Evolutionary conservation across 208 protist genomes (phyloP), one percentile per base, ranked within the genome.

Genomic region (Acanthamoeba lenticulata): DNA sequence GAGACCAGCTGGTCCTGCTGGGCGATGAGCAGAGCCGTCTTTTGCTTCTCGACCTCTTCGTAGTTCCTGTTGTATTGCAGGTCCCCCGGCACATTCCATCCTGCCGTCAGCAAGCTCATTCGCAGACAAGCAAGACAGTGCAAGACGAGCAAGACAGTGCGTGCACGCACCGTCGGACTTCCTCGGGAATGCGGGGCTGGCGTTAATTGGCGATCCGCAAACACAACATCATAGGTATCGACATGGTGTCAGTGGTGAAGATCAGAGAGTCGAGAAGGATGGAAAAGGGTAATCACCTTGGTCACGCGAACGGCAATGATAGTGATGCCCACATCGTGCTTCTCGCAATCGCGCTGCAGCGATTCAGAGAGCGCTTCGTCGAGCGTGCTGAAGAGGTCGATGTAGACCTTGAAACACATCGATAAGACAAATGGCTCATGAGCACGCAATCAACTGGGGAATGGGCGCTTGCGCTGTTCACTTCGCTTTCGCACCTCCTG

Each of bases 251-350:
- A n/a, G n/a, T n/a, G n/a, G n/a, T 24, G 21, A 36, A 52, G 40
- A 32, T 13, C 62, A 36, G 62, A 38, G 7, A 3, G 1, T 38
- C 6, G 6, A 9, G 1, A 2, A 44, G 19, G 0, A 27, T 21
- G 60, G 1, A n/a, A n/a, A n/a, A n/a, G n/a, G 40, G 19, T 55
- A 0, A 0, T 7, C 36, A 67, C 49, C 62, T 94, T 94, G 9
- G 67, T 94, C 7, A 94, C 67, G n/a, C 90, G 90, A 17, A 94
- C 55, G 2, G 90, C 52, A 7, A 94, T 69, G n/a, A 94, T 94
- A 24, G 42, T 62, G 52, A 94, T 81, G 15, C 90, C 90, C 49
- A 77, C 45, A 15, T 65, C 65, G 11, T 77, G 42, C 27, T 86
- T 94, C 24, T 15, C 36, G 69, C 90, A 94, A 24, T 81, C 65